These are phyloP conservation scores for Lactifluus rugatus DNA, from an alignment of 768 basidiomycete genomes.

Conservation along the genomic window DNA sequence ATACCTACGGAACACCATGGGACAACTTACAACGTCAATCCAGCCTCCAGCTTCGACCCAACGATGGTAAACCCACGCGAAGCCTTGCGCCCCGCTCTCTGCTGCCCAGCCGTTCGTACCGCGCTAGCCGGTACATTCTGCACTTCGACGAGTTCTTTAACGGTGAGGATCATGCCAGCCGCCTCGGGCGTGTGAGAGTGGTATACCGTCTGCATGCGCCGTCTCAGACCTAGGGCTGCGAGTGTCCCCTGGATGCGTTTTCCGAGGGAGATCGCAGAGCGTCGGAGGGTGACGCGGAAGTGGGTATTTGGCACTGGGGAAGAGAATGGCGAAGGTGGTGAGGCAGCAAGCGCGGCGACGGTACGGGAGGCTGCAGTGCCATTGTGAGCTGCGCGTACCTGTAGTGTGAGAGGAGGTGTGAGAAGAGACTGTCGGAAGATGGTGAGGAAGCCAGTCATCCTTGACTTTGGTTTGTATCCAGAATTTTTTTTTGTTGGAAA, in stretches of 20 bases:
- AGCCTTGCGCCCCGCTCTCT: slow-evolving; percentile 56
- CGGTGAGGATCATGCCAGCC: slow-evolving; percentile 76
- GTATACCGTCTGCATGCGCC: slow-evolving; percentile 79
- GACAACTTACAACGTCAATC: not conserved
- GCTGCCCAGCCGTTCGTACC: slow-evolving; percentile 63
- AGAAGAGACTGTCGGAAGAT: not conserved
- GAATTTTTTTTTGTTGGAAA: no score
- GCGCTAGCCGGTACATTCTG: slow-evolving; percentile 64
- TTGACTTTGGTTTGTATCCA: not conserved
- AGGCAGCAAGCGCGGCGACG: slow-evolving; percentile 5
- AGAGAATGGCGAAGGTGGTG: slow-evolving; percentile 1
- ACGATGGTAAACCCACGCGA: slow-evolving; percentile 57
- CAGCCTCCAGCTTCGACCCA: slow-evolving; percentile 23
- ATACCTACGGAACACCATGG: not conserved
- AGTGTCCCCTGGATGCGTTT: slow-evolving; percentile 63
- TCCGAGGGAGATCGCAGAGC: slow-evolving; percentile 80
- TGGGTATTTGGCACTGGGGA: slow-evolving; percentile 44
- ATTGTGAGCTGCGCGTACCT: not conserved
- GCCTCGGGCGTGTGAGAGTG: slow-evolving; percentile 60
- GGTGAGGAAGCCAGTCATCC: slow-evolving; percentile 1
- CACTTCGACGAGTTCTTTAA: slow-evolving; percentile 88
- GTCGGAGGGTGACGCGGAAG: slow-evolving; percentile 81
- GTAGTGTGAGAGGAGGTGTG: not conserved
- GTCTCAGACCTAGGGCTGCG: slow-evolving; percentile 72
- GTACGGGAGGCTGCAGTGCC: slow-evolving; percentile 12